Base-by-base conservation (phyloP, 2,329 filamentous ascomycete genomes). In the Chrysoporthe cubensis region DNA sequence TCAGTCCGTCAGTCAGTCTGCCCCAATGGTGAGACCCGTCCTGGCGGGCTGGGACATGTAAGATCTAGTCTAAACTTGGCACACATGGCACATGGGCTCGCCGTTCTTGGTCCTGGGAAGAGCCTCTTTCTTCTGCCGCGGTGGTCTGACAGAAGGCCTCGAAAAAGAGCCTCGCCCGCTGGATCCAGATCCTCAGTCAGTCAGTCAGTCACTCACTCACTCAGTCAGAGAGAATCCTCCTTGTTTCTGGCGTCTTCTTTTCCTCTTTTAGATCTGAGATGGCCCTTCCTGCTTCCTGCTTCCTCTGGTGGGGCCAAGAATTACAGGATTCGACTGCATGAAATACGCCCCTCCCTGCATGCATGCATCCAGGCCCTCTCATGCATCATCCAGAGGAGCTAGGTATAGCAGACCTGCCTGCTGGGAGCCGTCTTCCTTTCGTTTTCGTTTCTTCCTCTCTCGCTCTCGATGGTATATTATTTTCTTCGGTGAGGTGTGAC, bases 31-130 rank as follows among this genome's bases (percentile, higher is more conserved):
- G 54, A 40, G 50, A 54, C 50, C 50, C 50, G 50, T 54, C 14
- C 50, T 14, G 21, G 5, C n/a, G 21, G 16, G n/a, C 13, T 26
- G n/a, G n/a, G 21, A 26, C 4, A 11, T 57, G 54, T 57, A 37
- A 57, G 54, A 57, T 57, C 54, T 57, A 40, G 54, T 57, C 54
- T 57, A 57, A 57, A 18, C 32, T 57, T 57, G 54, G 54, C 54
- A 57, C 54, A 57, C 40, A 9, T 5, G 37, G 26, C 26, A 26
- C 26, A 26, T 26, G 26, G 52, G 50, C 52, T 56, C 21, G 21
- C 52, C 3, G 26, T 26, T 26, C 26, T 2, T 26, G 26, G 26
- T 26, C 26, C 26, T 26, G 26, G 1, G 26, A 2, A 26, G 26
- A 26, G 26, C 14, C 14, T 21, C 13, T 21, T 50, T 21, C 7